Evolutionary conservation across 129 eudicot genomes (phyloP), one percentile per base, ranked within the genome.

Genomic region (Tanacetum coccineum): DNA sequence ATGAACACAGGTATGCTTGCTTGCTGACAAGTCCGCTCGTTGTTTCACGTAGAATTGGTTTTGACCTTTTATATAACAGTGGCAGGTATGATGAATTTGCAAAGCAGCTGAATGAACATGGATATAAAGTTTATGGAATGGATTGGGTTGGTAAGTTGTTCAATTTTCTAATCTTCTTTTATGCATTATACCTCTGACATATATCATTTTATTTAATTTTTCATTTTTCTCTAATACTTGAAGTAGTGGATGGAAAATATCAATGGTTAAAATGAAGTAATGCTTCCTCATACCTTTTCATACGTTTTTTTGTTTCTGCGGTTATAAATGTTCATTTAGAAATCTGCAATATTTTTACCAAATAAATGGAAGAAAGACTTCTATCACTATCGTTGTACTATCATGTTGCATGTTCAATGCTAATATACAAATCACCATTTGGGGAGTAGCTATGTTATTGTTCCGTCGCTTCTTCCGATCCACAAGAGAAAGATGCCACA

Each of bases 81-180:
- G 95, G 95, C 13, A 80, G 98, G 82, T 88, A 91, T 39, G 72
- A 71, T 79, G 85, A 78, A 67, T 87, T 91, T 75, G 98, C 98
- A 30, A 87, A 91, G 95, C 84, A 87, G 72, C 79, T 91, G 70
- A 91, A 88, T 66, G 84, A 64, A n/a, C 75, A 77, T 74, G 96
- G 96, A 57, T 83, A 77, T 73, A 91, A 91, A 84, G 98, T 87
- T 62, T 91, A 81, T 59, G 98, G 82, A 62, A 83, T 91, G 91
- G 98, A 91, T 68, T 91, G 98, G 98, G 79, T 91, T 81, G 96
- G 98, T 91, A 80, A 81, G 96, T 73, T 56, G 6, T 32, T 14
- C 54, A 65, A 62, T 60, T 13, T 17, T 40, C 13, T 10, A 73
- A 48, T 74, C 60, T 26, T 48, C 65, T 67, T 59, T 19, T 3